Evolutionary conservation across 2,329 filamentous ascomycete species (phyloP).

Genomic region (Pestalotiopsis sp.): DNA sequence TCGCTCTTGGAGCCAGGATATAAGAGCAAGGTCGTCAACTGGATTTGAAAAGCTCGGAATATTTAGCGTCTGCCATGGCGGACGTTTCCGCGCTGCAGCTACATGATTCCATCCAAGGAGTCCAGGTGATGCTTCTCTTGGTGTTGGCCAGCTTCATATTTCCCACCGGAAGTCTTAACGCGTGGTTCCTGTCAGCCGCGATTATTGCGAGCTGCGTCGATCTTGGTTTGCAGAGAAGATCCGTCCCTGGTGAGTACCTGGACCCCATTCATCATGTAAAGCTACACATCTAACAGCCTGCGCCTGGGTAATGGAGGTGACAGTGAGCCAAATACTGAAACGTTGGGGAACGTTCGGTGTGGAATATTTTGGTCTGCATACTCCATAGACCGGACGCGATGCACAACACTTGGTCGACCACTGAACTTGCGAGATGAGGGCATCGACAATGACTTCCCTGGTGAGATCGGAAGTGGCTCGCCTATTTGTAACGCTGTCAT

Average conservation of each 20-base stretch:
- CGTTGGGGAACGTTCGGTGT: conserved; percentile 16
- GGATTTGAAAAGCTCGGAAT: conserved; percentile 16
- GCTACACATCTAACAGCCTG: neutral
- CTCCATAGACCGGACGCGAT: conserved; percentile 49
- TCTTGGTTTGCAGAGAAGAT: conserved; percentile 22
- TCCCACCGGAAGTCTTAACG: conserved; percentile 16
- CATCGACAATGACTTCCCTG: conserved; percentile 47
- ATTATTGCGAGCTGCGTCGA: conserved; percentile 26
- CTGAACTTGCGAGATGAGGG: conserved; percentile 56
- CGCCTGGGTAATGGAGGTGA: neutral
- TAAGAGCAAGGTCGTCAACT: conserved; percentile 17
- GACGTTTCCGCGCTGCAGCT: conserved; percentile 9
- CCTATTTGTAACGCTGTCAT: neutral
- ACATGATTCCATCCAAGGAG: conserved; percentile 22
- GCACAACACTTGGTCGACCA: conserved; percentile 57
- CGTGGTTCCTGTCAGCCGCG: conserved; percentile 26
- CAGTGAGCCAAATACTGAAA: neutral
- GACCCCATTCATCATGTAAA: neutral
- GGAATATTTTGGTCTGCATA: conserved; percentile 55
- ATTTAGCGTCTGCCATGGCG: conserved; percentile 1
- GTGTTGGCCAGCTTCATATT: conserved; percentile 20
- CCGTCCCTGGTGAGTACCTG: neutral
- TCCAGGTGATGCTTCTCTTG: conserved; percentile 22
- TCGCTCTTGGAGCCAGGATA: conserved; percentile 22
- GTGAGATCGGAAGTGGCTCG: conserved; percentile 1